These are phyloP conservation scores for Dendrobium catenatum DNA, from an alignment of 106 monocot species.

Conservation along the genomic window DNA sequence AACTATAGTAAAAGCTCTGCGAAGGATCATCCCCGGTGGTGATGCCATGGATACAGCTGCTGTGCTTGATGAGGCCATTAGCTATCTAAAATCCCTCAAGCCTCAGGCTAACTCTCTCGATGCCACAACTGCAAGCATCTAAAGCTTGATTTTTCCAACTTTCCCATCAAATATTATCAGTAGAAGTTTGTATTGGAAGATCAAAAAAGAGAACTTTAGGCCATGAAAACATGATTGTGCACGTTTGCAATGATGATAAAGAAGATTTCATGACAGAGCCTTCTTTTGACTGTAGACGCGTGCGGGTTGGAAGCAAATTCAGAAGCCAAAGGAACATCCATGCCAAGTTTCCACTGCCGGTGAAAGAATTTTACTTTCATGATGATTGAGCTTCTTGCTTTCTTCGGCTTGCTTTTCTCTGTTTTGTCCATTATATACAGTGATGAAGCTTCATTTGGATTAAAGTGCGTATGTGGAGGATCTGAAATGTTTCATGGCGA, in stretches of 20 bases:
- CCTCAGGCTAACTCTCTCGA: conserved; percentile 35
- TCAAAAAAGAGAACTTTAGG: not conserved
- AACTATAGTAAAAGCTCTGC: conserved; percentile 38
- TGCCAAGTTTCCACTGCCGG: too few species aligned
- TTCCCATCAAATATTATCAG: not conserved
- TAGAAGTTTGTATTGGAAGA: not conserved
- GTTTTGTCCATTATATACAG: too few species aligned
- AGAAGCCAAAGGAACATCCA: too few species aligned
- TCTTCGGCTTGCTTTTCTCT: too few species aligned
- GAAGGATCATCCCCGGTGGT: conserved; percentile 55
- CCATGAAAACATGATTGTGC: not conserved
- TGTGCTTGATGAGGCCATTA: conserved; percentile 69
- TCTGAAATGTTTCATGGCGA: too few species aligned
- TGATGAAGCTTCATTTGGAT: too few species aligned
- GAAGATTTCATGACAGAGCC: not conserved
- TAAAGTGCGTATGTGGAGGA: too few species aligned
- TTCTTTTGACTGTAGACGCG: not conserved
- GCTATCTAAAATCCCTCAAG: conserved; percentile 58
- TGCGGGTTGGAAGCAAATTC: not conserved
- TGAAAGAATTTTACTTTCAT: too few species aligned
- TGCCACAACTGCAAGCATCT: not conserved
- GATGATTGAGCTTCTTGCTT: too few species aligned
- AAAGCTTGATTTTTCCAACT: not conserved
- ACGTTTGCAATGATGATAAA: not conserved
- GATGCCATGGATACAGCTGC: conserved; percentile 46